phyloP scores from a whole-genome alignment of 345 rosid genomes.

The Firmiana major region DNA sequence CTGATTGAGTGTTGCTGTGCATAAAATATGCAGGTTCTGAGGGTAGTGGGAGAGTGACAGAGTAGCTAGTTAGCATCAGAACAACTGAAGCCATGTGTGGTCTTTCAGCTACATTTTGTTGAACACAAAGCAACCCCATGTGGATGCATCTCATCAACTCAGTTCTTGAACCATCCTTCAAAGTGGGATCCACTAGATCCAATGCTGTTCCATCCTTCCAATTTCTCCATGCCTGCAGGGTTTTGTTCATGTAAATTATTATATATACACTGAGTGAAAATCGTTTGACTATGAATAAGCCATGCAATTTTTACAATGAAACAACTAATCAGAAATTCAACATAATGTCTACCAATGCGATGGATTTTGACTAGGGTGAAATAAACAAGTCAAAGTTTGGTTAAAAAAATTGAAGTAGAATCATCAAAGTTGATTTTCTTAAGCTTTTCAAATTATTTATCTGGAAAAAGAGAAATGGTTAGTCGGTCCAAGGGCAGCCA shows the following conservation, averaged over 20 bases:
- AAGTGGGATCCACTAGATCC: conserved; percentile 18
- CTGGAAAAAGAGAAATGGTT: not conserved
- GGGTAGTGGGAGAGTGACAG: conserved; percentile 26
- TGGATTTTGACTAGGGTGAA: not conserved
- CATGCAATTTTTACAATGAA: too few species aligned
- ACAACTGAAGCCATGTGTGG: conserved; percentile 33
- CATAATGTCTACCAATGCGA: not conserved
- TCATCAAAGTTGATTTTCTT: not conserved
- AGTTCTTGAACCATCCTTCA: conserved; percentile 11
- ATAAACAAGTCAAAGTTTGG: not conserved
- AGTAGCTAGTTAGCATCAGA: conserved; percentile 34
- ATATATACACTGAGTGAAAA: too few species aligned
- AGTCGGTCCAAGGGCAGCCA: not conserved
- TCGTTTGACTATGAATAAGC: too few species aligned
- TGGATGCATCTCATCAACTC: conserved; percentile 40
- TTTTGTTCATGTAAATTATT: not conserved
- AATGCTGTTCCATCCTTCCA: conserved; percentile 31
- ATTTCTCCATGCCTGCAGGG: conserved; percentile 40
- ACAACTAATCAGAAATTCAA: too few species aligned
- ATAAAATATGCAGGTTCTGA: conserved; percentile 24
- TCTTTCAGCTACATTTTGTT: conserved; percentile 29
- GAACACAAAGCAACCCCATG: conserved; percentile 39
- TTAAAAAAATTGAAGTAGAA: too few species aligned
- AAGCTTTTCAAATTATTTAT: not conserved
- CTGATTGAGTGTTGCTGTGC: conserved; percentile 7